These are phyloP conservation scores for Phytophthora citrophthora DNA, from an alignment of 352 stramenopile genomes.

Conservation along the genomic window DNA sequence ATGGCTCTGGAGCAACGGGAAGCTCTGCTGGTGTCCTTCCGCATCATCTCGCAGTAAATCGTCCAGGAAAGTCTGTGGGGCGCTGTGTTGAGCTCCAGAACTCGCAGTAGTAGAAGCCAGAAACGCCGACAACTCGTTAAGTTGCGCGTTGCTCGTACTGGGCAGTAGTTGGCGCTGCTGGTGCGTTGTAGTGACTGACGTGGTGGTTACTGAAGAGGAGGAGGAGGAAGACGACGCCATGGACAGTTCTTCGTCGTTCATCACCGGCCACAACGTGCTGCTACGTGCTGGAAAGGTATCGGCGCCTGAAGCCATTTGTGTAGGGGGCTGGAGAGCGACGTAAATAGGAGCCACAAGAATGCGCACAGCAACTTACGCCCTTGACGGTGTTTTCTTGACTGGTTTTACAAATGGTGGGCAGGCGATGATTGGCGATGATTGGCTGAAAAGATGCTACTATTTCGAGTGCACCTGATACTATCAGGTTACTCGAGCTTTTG, in stretches of 20 bases:
- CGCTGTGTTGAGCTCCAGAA: not conserved
- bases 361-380: conserved; percentile 4
- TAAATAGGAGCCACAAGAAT: not conserved
- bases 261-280: conserved; percentile 16
- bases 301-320: conserved; percentile 13
- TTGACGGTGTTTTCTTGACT: conserved; percentile 23
- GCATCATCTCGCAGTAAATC: conserved; percentile 48
- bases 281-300: conserved; percentile 19
- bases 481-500: too few relatives aligned
- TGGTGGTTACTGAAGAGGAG: not conserved
- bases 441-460: conserved; percentile 6
- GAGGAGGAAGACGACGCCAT: not conserved
- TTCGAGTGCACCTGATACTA: not conserved
- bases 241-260: conserved; percentile 22
- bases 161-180: conserved; percentile 12
- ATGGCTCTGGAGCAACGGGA: conserved; percentile 18
- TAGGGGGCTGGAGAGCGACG: not conserved
- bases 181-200: not conserved
- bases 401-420: conserved; percentile 10
- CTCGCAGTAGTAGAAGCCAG: conserved; percentile 18
- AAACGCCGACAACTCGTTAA: conserved; percentile 44
- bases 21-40: conserved; percentile 14
- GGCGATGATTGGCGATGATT: not conserved
- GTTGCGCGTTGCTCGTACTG: conserved; percentile 11
- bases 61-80: conserved; percentile 47